Evolutionary conservation across 139 green algal genomes (phyloP), one percentile per base, ranked within the genome.

Genomic region (Coelastrella sp.): DNA sequence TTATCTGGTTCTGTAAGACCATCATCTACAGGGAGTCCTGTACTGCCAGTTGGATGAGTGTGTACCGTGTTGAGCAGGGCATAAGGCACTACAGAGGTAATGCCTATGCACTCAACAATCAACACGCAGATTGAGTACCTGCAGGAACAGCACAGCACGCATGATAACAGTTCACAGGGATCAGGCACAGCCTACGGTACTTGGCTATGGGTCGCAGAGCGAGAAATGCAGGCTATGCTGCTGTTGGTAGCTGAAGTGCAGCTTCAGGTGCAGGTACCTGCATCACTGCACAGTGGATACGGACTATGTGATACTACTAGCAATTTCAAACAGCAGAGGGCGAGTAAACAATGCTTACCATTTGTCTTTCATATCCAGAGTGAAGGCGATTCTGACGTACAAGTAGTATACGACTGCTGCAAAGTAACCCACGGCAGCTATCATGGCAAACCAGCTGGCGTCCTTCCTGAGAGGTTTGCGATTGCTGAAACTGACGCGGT

Each of bases 121-220:
- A 86, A 35, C n/a, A 86, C 57, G 30, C 37, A 48, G 30, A 78
- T 68, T 15, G 50, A 73, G 80, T 86, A 86, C 80, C 78, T 83
- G 59, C 40, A 41, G 19, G 30, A 27, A n/a, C 27, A 2, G 0
- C 6, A 64, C 53, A 64, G 7, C 17, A 64, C 1, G 6, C 19
- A 6, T n/a, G n/a, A n/a, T n/a, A n/a, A n/a, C n/a, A n/a, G n/a
- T n/a, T n/a, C n/a, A n/a, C n/a, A n/a, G n/a, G n/a, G n/a, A n/a
- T n/a, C n/a, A n/a, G n/a, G n/a, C n/a, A n/a, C n/a, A n/a, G n/a
- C n/a, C n/a, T n/a, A n/a, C n/a, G n/a, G n/a, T n/a, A n/a, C n/a
- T n/a, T n/a, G n/a, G n/a, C n/a, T n/a, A n/a, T n/a, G n/a, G n/a
- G n/a, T n/a, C n/a, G n/a, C n/a, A n/a, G n/a, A n/a, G n/a, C n/a